phyloP scores from a whole-genome alignment of 1,284 basidiomycete genomes.

The Irpex sp. region DNA sequence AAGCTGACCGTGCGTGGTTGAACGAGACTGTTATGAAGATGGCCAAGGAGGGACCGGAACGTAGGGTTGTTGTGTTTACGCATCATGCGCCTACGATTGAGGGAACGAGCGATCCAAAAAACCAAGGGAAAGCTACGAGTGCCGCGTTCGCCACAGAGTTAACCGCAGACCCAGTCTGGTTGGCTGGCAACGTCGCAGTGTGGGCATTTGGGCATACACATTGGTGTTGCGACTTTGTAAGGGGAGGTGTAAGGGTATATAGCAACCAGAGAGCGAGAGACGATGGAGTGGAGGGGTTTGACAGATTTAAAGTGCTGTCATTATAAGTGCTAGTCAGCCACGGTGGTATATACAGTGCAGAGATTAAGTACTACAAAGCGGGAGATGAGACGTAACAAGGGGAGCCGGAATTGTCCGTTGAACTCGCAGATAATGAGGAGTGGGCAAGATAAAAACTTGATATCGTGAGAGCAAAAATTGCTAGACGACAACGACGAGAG shows the following conservation, averaged over 20 bases:
- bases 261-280: slow-evolving; percentile 35
- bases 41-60: slow-evolving; percentile 25
- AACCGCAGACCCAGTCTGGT: slow-evolving; percentile 25
- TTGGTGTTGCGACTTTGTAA: not conserved
- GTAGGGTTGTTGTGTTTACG: slow-evolving; percentile 33
- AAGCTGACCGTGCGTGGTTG: not conserved
- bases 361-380: too few species aligned
- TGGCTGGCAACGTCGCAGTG: slow-evolving; percentile 17
- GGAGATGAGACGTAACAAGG: too few species aligned
- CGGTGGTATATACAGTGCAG: too few species aligned
- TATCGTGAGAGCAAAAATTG: not conserved
- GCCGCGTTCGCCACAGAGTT: slow-evolving; percentile 36
- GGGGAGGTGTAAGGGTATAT: slow-evolving; percentile 27
- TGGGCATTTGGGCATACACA: not conserved
- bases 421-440: not conserved
- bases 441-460: not conserved
- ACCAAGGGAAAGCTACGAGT: slow-evolving; percentile 19
- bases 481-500: not conserved
- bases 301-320: not conserved
- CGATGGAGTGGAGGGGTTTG: slow-evolving; percentile 16
- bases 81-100: slow-evolving; percentile 36
- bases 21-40: slow-evolving; percentile 13
- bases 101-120: slow-evolving; percentile 30
- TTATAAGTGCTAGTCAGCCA: not conserved
- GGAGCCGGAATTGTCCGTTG: not conserved